phyloP scores from a whole-genome alignment of 768 basidiomycete species.

The Phlebiopsis flavidoalba region DNA sequence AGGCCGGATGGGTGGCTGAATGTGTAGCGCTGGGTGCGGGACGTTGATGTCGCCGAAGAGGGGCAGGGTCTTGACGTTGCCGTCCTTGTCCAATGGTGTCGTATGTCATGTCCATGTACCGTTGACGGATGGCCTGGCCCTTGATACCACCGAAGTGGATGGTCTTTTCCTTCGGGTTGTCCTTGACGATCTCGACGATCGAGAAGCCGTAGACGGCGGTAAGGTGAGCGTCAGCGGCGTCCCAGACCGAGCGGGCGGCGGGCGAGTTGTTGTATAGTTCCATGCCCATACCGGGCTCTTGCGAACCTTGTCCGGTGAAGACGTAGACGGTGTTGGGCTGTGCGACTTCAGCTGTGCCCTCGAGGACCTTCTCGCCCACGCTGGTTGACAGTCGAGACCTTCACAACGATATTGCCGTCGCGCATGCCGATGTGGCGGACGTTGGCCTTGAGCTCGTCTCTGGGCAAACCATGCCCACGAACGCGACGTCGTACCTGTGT shows the following conservation, averaged over 20 bases:
- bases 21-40: conserved; percentile 94
- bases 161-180: conserved; percentile 97
- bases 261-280: conserved; percentile 91
- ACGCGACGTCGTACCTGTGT: conserved; percentile 83
- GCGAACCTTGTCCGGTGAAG: conserved; percentile 98
- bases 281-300: conserved; percentile 99
- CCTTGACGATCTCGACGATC: conserved; percentile 97
- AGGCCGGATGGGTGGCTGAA: conserved; percentile 95
- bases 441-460: conserved; percentile 80
- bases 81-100: conserved; percentile 96
- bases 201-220: conserved; percentile 97
- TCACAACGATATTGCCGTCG: conserved; percentile 89
- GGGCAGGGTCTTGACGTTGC: conserved; percentile 91
- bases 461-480: conserved; percentile 96
- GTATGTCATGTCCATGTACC: conserved; percentile 99
- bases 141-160: conserved; percentile 99
- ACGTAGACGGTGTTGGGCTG: conserved; percentile 93
- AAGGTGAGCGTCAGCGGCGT: conserved; percentile 89
- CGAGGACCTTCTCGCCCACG: conserved; percentile 88
- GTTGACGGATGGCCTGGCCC: conserved; percentile 94
- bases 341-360: conserved; percentile 88
- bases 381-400: conserved; percentile 79
- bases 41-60: conserved; percentile 94
- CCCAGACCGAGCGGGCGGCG: conserved; percentile 96
- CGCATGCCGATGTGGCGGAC: conserved; percentile 90